Percentiles rank a stretch among this genome's conserved stretches.
Evolutionary conservation across 805 yeast genomes (phyloP).

Genomic region (Wickerhamomyces queroliae): DNA sequence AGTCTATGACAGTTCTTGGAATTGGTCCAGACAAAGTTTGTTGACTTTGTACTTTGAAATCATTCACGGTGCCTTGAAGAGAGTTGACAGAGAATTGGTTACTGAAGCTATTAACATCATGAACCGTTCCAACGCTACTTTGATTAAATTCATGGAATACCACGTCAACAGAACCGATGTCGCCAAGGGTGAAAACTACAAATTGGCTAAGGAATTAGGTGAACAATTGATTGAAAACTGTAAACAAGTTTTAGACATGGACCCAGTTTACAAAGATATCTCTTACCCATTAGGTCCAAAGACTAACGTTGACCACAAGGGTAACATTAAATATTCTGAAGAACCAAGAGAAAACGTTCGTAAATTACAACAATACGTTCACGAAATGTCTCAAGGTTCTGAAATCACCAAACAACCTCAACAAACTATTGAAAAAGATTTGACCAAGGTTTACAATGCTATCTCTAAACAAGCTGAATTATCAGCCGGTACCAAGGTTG

Average conservation of each 20-base stretch:
- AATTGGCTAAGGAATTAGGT: slow-evolving; percentile 85
- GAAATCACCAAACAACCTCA: slow-evolving; percentile 63
- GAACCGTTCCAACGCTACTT: slow-evolving; percentile 93
- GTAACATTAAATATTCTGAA: slow-evolving; percentile 81
- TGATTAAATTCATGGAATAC: slow-evolving; percentile 96
- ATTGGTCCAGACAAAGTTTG: slow-evolving; percentile 99
- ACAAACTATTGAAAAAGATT: slow-evolving; percentile 80
- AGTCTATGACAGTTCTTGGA: slow-evolving; percentile 97
- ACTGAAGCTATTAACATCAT: slow-evolving; percentile 94
- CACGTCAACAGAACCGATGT: slow-evolving; percentile 56
- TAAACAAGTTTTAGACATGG: slow-evolving; percentile 69
- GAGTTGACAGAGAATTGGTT: slow-evolving; percentile 93
- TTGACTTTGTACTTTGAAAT: slow-evolving; percentile 91
- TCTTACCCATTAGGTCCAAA: slow-evolving; percentile 93
- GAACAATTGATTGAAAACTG: slow-evolving; percentile 94
- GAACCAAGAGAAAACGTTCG: slow-evolving; percentile 85
- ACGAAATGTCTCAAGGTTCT: slow-evolving; percentile 96
- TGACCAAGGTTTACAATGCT: slow-evolving; percentile 76
- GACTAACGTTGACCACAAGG: slow-evolving; percentile 82
- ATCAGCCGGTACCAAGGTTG: slow-evolving; percentile 59
- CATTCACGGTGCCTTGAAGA: slow-evolving; percentile 86
- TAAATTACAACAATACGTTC: slow-evolving; percentile 91
- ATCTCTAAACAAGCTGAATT: slow-evolving; percentile 64
- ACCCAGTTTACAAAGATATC: slow-evolving; percentile 95
- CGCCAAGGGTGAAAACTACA: slow-evolving; percentile 84